Evolutionary conservation across 352 stramenopile genomes (phyloP), one percentile per base, ranked within the genome.

Genomic region (Globisporangium emineosum): DNA sequence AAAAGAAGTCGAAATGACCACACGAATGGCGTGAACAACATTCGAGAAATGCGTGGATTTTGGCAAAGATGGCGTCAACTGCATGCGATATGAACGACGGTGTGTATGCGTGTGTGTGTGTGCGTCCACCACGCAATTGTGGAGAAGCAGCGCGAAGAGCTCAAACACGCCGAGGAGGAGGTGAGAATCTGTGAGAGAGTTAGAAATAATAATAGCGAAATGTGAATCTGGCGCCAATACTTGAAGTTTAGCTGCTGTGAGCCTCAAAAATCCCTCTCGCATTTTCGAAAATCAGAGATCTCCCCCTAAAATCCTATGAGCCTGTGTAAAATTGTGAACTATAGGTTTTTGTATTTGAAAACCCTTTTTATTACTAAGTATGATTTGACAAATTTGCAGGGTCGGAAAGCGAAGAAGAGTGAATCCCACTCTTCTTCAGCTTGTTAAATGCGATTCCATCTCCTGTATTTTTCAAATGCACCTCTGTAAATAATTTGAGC

Each of bases 1-100:
- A 55, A 8, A 45, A 45, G 37, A 19, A 45, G 47, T 53, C 47
- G 47, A 53, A 53, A 53, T 32, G 47, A 32, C 49, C 12, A 23
- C 10, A 50, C 10, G 43, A 25, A n/a, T n/a, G 47, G 10, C 12
- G 47, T n/a, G 19, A 21, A 21, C 6, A 7, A 13, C 23, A 12
- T 13, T 2, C 33, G 21, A 30, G 7, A 15, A 19, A 8, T 5
- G 10, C 25, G 12, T 10, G 21, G 2, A 23, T 54, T 17, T 30
- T 15, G 23, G 21, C 19, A 32, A 32, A 45, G 17, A n/a, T 13
- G 37, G 33, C 19, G 5, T 45, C 19, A 43, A 13, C 37, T 4
- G 37, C 37, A 3, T 43, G 17, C 17, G 6, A 45, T 17, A 42
- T 42, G 33, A 42, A 10, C 17, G 35, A 17, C 15, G 2, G 35